phyloP scores from a whole-genome alignment of 331 rosid species.

The Pyrus hybrid region DNA sequence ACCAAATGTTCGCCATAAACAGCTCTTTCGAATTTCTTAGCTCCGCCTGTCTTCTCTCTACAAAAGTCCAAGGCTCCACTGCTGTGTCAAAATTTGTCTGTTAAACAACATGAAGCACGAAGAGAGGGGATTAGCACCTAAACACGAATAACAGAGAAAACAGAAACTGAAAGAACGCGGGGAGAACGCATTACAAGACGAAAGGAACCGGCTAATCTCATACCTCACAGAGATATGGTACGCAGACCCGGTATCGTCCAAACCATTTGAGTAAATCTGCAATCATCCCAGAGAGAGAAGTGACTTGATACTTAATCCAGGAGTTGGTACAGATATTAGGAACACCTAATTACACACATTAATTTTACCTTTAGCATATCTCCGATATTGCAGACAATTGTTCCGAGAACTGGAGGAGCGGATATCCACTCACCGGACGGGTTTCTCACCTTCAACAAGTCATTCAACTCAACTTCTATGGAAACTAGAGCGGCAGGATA shows the following conservation, averaged over 20 bases:
- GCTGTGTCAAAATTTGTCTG: constrained; percentile 85
- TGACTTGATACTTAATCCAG: background rate
- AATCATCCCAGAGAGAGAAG: constrained; percentile 2
- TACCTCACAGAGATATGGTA: constrained; percentile 82
- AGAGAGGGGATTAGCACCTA: background rate
- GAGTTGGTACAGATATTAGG: background rate
- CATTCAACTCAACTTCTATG: constrained; percentile 7
- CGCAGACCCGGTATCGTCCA: constrained; percentile 75
- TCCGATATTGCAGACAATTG: constrained; percentile 85
- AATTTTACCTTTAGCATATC: constrained; percentile 83
- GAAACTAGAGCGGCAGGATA: constrained; percentile 2
- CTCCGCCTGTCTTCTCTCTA: constrained; percentile 42
- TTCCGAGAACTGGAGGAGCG: constrained; percentile 75
- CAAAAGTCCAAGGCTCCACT: constrained; percentile 69
- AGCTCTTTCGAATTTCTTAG: constrained; percentile 47
- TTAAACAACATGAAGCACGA: constrained; percentile 5
- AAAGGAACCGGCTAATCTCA: constrained; percentile 17
- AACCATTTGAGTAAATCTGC: constrained; percentile 86
- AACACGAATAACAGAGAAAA: background rate
- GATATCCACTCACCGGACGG: constrained; percentile 70
- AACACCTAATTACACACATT: background rate
- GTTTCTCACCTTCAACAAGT: constrained; percentile 69
- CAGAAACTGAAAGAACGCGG: background rate
- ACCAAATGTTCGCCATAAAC: constrained; percentile 83
- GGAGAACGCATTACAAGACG: background rate